A percentile compares a stretch with the other conserved stretches of the same genome.
Conservation (phyloP, 805 yeast species). For the Groenewaldozyma tartarivorans region DNA sequence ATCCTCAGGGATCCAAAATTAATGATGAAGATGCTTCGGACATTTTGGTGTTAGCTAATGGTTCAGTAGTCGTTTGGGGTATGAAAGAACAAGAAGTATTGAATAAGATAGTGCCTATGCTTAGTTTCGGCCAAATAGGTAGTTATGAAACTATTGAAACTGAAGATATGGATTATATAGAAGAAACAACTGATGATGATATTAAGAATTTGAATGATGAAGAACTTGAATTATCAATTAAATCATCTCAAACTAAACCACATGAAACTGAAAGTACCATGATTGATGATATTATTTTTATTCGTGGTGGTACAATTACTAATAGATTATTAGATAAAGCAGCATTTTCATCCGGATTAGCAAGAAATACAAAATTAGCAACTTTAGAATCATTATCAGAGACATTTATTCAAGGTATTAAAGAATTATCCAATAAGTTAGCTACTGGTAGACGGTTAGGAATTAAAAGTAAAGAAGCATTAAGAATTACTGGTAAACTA, state of each 20-base stretch:
- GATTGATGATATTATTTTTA: slow-evolving; percentile 61
- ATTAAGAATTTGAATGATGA: not conserved
- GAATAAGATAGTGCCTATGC: slow-evolving; percentile 32
- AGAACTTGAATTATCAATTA: slow-evolving; percentile 3
- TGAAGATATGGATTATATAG: slow-evolving; percentile 80
- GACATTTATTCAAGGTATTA: slow-evolving; percentile 52
- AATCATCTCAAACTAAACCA: slow-evolving; percentile 1
- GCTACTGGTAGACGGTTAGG: slow-evolving; percentile 49
- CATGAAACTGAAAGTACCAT: slow-evolving; percentile 26
- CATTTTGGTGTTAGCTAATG: slow-evolving; percentile 61
- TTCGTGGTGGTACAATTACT: slow-evolving; percentile 41
- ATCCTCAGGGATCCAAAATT: slow-evolving; percentile 26
- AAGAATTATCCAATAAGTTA: slow-evolving; percentile 53
- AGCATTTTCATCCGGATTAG: slow-evolving; percentile 81
- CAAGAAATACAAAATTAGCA: slow-evolving; percentile 79
- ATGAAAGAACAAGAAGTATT: slow-evolving; percentile 46
- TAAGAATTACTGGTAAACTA: slow-evolving; percentile 63
- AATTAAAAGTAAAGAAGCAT: slow-evolving; percentile 41
- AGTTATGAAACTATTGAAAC: slow-evolving; percentile 49
- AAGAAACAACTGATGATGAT: slow-evolving; percentile 21
- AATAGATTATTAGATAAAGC: slow-evolving; percentile 62
- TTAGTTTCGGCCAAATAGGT: slow-evolving; percentile 40
- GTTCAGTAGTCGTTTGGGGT: slow-evolving; percentile 82
- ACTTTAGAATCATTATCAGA: slow-evolving; percentile 69
- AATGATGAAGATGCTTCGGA: slow-evolving; percentile 34